Percentiles rank a stretch among this genome's conserved stretches.
Evolutionary conservation across 208 protist species (phyloP).

Genomic region (Crithidia fasciculata): DNA sequence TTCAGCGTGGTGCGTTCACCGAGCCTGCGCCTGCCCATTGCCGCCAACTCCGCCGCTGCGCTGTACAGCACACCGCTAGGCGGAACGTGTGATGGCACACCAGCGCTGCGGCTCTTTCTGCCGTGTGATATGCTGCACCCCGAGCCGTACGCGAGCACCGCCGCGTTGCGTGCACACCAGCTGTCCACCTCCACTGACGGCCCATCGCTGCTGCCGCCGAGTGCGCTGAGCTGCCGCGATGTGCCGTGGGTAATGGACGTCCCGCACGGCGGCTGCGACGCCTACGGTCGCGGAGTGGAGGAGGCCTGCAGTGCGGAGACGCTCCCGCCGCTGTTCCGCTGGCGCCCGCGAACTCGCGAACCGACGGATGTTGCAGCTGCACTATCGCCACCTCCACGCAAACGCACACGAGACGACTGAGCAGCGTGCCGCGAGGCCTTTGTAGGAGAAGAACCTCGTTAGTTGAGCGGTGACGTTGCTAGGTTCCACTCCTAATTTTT

Average conservation of each 20-base stretch:
- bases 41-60: conserved; percentile 12
- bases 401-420: conserved; percentile 23
- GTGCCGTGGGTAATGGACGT: conserved; percentile 85
- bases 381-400: neutral
- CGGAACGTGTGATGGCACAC: neutral
- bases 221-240: conserved; percentile 43
- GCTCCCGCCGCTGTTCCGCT: conserved; percentile 5
- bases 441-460: no score
- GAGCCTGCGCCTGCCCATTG: conserved; percentile 37
- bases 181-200: neutral
- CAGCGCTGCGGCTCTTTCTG: conserved; percentile 21
- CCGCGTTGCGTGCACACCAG: conserved; percentile 28
- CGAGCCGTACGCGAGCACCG: conserved; percentile 68
- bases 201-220: neutral
- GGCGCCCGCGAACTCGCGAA: conserved; percentile 1
- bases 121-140: conserved; percentile 71
- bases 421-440: neutral
- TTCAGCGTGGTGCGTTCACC: conserved; percentile 52
- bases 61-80: conserved; percentile 34
- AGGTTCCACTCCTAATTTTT: no score
- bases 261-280: conserved; percentile 66
- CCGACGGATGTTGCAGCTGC: neutral
- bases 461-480: no score
- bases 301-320: conserved; percentile 30
- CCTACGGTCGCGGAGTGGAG: conserved; percentile 40